phyloP scores from a whole-genome alignment of 176 grass and related monocot species.

The Otatea glauca region DNA sequence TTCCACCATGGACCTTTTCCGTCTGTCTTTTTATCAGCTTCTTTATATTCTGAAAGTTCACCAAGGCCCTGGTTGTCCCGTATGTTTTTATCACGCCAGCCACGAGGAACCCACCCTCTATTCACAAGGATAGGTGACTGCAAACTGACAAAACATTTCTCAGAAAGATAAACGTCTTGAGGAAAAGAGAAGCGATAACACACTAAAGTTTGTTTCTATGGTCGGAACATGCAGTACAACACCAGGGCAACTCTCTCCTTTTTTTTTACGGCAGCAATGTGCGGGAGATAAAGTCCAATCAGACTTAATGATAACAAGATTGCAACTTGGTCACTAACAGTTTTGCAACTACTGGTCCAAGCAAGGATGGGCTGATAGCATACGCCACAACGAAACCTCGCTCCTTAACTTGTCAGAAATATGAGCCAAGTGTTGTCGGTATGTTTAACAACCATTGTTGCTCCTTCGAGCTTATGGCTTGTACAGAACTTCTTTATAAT shows the following conservation, averaged over 20 bases:
- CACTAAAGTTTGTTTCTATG: slow-evolving; percentile 6
- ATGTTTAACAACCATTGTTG: neutral
- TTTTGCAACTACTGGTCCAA: slow-evolving; percentile 12
- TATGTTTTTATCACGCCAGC: slow-evolving; percentile 66
- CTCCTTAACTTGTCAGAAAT: neutral
- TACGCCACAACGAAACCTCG: neutral
- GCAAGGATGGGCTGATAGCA: neutral
- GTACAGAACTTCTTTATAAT: neutral
- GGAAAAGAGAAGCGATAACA: slow-evolving; percentile 13
- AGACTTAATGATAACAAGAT: slow-evolving; percentile 1
- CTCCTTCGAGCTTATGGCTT: neutral
- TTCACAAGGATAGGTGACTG: slow-evolving; percentile 88
- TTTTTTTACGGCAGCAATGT: neutral
- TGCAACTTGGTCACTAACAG: neutral
- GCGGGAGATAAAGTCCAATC: slow-evolving; percentile 6
- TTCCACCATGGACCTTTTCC: slow-evolving; percentile 82
- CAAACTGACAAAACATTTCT: slow-evolving; percentile 75
- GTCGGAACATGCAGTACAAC: neutral
- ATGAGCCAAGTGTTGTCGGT: neutral
- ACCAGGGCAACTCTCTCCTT: slow-evolving; percentile 4
- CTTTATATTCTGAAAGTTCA: slow-evolving; percentile 50
- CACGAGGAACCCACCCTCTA: slow-evolving; percentile 94
- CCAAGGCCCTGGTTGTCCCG: slow-evolving; percentile 47
- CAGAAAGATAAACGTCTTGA: slow-evolving; percentile 43
- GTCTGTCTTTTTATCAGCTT: slow-evolving; percentile 29